phyloP scores from a whole-genome alignment of 345 rosid genomes.

The Eucalyptus coolabah region DNA sequence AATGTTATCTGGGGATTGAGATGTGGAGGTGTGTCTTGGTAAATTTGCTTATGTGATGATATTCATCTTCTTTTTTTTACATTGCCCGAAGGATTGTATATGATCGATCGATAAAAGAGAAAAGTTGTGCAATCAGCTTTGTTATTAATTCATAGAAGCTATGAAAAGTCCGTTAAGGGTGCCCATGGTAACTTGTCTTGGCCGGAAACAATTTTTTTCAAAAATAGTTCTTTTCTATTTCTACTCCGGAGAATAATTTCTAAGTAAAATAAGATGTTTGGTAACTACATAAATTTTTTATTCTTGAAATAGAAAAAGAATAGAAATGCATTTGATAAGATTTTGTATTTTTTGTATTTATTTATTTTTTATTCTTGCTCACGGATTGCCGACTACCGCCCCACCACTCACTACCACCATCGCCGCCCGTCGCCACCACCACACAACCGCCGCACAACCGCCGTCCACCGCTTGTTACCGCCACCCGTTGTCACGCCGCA shows the following conservation, averaged over 20 bases:
- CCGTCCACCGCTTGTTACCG: rapidly evolving
- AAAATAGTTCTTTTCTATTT: too few relatives aligned
- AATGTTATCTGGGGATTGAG: background rate
- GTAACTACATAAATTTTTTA: too few relatives aligned
- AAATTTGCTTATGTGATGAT: background rate
- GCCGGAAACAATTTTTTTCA: too few relatives aligned
- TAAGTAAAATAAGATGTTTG: too few relatives aligned
- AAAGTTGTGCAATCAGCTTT: background rate
- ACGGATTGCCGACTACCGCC: rapidly evolving
- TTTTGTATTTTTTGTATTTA: too few relatives aligned
- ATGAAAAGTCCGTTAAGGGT: background rate
- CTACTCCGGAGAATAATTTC: rapidly evolving
- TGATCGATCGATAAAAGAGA: background rate
- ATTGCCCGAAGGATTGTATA: too few relatives aligned
- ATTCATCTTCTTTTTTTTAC: background rate
- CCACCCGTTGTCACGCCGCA: too few relatives aligned
- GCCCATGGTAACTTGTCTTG: too few relatives aligned
- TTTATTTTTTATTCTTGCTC: too few relatives aligned
- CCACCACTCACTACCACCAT: too few relatives aligned
- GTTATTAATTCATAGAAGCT: background rate
- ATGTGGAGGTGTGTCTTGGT: background rate
- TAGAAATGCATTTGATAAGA: too few relatives aligned
- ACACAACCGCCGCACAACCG: rapidly evolving
- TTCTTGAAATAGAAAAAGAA: too few relatives aligned
- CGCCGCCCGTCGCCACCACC: rapidly evolving